phyloP scores from a whole-genome alignment of 495 filamentous ascomycete species.

The Tricharina praecox region DNA sequence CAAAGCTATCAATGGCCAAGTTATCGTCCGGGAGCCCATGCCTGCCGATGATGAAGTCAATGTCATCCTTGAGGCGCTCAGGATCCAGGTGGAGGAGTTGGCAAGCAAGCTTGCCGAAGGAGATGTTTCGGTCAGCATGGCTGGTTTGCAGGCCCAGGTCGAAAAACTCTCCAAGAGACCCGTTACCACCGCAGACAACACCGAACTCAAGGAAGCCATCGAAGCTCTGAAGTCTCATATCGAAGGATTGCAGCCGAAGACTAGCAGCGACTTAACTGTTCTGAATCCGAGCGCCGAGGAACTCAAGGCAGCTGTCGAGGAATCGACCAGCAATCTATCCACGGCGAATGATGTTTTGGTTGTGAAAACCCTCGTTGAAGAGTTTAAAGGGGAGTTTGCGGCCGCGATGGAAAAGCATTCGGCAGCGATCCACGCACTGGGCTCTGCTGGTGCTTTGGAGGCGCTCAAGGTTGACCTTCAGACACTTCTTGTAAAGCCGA shows the following conservation, averaged over 20 bases:
- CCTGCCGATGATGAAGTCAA: conserved; percentile 29
- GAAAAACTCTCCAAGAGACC: conserved; percentile 6
- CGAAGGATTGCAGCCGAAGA: neutral
- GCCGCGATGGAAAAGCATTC: neutral
- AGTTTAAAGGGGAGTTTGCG: conserved; percentile 29
- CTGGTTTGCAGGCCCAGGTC: conserved; percentile 12
- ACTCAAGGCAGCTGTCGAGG: conserved; percentile 20
- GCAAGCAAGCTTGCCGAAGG: conserved; percentile 5
- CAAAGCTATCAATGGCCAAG: conserved; percentile 12
- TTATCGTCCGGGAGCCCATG: conserved; percentile 1
- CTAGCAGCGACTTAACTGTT: no score
- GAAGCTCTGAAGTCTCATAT: conserved; percentile 16
- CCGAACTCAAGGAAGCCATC: conserved; percentile 13
- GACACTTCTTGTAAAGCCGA: neutral
- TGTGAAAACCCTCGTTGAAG: conserved; percentile 35
- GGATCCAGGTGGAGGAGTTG: conserved; percentile 27
- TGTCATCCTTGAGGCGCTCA: conserved; percentile 31
- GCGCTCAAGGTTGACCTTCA: conserved; percentile 1
- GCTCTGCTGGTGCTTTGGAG: neutral
- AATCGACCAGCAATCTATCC: conserved; percentile 6
- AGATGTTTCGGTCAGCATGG: conserved; percentile 11
- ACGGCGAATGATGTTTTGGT: conserved; percentile 33
- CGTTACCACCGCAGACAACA: neutral
- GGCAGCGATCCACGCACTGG: neutral
- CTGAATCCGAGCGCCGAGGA: conserved; percentile 5